Evolutionary conservation across 78 protist species (phyloP).

Genomic region (Dictyostelium capitatum): DNA sequence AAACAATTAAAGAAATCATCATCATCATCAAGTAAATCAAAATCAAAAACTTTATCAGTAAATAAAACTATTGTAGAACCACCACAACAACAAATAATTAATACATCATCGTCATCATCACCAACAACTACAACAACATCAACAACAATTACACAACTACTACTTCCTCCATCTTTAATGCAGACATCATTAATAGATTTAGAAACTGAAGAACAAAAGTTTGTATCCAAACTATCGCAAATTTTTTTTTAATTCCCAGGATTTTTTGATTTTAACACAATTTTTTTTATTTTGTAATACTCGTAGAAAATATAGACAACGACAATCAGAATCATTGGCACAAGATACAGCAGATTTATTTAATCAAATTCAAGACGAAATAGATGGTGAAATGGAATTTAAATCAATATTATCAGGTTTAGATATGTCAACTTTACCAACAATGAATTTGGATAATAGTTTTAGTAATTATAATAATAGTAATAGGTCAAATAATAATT

Average conservation of each 20-base stretch:
- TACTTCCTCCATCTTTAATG: background rate
- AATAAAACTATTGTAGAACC: background rate
- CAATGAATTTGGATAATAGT: background rate
- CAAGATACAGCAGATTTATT: background rate
- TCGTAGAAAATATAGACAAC: background rate
- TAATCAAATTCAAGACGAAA: background rate
- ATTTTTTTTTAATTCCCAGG: too few species aligned
- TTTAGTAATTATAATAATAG: background rate
- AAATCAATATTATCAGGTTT: background rate
- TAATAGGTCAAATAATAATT: background rate
- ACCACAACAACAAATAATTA: background rate
- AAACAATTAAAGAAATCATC: too few species aligned
- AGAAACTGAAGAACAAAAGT: conserved; percentile 4
- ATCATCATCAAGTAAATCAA: background rate
- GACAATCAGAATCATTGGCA: conserved; percentile 4
- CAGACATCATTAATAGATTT: background rate
- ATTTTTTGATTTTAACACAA: background rate
- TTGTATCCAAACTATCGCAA: too few species aligned
- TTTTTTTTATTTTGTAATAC: background rate
- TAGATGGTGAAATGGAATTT: background rate
- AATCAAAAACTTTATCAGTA: background rate
- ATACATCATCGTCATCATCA: background rate
- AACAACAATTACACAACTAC: background rate
- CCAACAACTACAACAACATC: background rate
- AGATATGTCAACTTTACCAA: background rate